Evolutionary conservation across 1,284 basidiomycete species (phyloP).

Genomic region (Pascua guehoae): DNA sequence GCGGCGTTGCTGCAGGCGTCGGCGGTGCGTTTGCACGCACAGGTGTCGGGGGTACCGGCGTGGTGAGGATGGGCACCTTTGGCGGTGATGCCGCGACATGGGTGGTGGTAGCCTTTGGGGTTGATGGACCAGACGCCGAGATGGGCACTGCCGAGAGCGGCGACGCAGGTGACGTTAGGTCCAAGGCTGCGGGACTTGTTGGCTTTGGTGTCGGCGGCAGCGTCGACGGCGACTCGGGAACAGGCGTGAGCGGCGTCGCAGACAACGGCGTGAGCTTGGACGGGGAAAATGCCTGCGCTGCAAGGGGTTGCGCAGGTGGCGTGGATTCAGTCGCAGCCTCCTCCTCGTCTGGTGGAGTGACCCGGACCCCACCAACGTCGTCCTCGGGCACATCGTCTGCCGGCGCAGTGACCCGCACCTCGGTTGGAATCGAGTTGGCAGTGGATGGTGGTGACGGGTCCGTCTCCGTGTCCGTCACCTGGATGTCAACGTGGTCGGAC

Average conservation of each 20-base stretch:
- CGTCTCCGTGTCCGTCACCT: not conserved
- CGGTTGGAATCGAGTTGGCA: not conserved
- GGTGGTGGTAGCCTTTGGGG: no score
- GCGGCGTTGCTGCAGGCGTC: not conserved
- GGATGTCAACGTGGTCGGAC: not conserved
- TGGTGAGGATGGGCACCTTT: conserved; percentile 1
- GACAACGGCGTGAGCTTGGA: no score
- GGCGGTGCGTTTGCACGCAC: not conserved
- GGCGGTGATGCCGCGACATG: no score
- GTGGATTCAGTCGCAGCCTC: not conserved
- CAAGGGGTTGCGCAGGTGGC: not conserved
- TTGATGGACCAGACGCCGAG: no score
- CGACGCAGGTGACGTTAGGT: no score
- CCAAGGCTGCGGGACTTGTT: no score
- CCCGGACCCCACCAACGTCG: not conserved
- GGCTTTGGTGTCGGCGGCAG: no score
- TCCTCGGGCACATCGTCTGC: not conserved
- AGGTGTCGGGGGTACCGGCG: not conserved
- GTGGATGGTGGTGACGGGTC: no score
- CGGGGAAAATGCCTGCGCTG: no score
- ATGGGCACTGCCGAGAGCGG: no score
- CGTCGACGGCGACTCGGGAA: no score
- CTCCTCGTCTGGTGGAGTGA: not conserved
- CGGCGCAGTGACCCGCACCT: not conserved
- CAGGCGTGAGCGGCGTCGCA: no score